phyloP scores from a whole-genome alignment of 371 early-diverging fungal genomes.

The Rhizopus microsporus region DNA sequence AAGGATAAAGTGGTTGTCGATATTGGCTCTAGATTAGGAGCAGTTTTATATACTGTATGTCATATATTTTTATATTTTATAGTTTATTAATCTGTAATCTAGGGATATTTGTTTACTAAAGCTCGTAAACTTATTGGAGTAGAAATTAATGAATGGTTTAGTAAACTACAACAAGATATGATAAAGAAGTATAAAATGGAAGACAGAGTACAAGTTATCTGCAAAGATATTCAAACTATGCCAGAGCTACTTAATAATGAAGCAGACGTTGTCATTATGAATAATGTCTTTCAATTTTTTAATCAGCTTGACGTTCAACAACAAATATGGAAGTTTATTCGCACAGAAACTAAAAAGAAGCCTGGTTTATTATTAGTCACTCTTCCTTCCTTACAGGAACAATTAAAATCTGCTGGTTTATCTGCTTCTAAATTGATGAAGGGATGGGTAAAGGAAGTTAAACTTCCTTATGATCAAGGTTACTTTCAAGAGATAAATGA shows the following conservation, averaged over 20 bases:
- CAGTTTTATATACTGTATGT: constrained; percentile 63
- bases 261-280: constrained; percentile 62
- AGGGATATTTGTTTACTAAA: constrained; percentile 62
- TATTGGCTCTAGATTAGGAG: constrained; percentile 68
- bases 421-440: constrained; percentile 42
- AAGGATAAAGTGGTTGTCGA: constrained; percentile 61
- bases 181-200: constrained; percentile 58
- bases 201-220: constrained; percentile 59
- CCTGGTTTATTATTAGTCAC: constrained; percentile 57
- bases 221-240: constrained; percentile 52
- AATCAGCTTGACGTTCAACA: constrained; percentile 53
- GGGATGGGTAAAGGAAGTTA: constrained; percentile 54
- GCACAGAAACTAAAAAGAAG: constrained; percentile 47
- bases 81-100: background rate
- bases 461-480: constrained; percentile 44
- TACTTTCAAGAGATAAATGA: constrained; percentile 47
- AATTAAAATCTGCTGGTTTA: constrained; percentile 56
- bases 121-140: constrained; percentile 62
- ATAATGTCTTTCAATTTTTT: constrained; percentile 71
- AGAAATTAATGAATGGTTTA: constrained; percentile 66
- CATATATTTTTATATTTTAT: background rate
- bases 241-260: constrained; percentile 45
- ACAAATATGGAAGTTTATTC: constrained; percentile 61
- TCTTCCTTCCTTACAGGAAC: constrained; percentile 61
- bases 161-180: constrained; percentile 57